Base-by-base conservation (phyloP, 1,284 basidiomycete genomes). In the Apiotrichum akiyoshidainum region DNA sequence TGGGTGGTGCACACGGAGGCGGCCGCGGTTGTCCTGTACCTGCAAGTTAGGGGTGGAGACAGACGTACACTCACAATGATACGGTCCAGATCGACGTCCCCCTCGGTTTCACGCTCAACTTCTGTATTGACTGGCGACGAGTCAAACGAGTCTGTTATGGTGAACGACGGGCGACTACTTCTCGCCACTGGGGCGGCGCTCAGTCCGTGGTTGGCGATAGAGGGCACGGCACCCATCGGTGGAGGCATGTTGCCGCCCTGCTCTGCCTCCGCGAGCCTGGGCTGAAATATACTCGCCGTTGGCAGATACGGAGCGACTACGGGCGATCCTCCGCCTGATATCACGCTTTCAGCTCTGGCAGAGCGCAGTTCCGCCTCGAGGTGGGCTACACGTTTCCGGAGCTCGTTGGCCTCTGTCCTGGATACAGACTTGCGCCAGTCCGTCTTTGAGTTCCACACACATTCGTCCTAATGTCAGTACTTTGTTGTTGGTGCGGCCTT, bases 401-500 rank as follows among this genome's bases (percentile, higher is more conserved):
- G 59, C 11, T 63, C 65, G 21, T 67, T 62, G 19, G 68, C 69
- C 31, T 69, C 65, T 51, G 64, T 58, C 21, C 65, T 59, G 2
- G 68, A 68, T 0, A 68, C 60, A 0, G 66, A 60, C 46, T 67
- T 69, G 19, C 72, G 65, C 45, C 62, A 64, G 57, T 73, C 72
- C 21, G 60, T 56, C 13, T 60, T 56, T 7, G 46, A 21, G 22
- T 60, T 63, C 65, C 68, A 73, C 8, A 57, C 54, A 50, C 72
- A 73, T 19, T 68, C 68, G 60, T 70, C 68, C 70, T 71, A 41
- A 1, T 17, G 55, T 46, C 37, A 54, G 47, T 14, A 17, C 7
- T 11, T 17, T 1, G 7, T 26, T 1, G 9, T 14, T 10, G 2
- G 2, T 7, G 2, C 7, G 7, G 26, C 12, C 45, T 46, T 62